Conservation (phyloP, 208 protist species). For the Phytomonas francai region DNA sequence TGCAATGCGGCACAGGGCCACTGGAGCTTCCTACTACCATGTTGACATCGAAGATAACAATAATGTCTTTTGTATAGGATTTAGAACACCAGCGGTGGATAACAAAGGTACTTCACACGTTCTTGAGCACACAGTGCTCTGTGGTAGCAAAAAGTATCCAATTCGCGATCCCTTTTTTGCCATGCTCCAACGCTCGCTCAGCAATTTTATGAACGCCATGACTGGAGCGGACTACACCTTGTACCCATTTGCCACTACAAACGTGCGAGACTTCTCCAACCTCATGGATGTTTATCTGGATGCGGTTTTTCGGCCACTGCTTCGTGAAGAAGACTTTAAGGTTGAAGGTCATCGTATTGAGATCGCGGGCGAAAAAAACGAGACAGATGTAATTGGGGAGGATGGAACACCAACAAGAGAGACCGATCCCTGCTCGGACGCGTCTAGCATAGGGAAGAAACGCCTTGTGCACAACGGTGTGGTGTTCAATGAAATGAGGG, state of each 20-base stretch:
- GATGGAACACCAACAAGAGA: slow-evolving; percentile 1
- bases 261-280: slow-evolving; percentile 89
- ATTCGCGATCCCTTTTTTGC: slow-evolving; percentile 91
- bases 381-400: slow-evolving; percentile 3
- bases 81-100: slow-evolving; percentile 91
- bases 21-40: slow-evolving; percentile 85
- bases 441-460: slow-evolving; percentile 3
- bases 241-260: slow-evolving; percentile 91
- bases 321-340: slow-evolving; percentile 86
- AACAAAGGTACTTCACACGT: slow-evolving; percentile 95
- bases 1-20: slow-evolving; percentile 62
- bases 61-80: slow-evolving; percentile 95
- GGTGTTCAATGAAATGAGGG: slow-evolving; percentile 94
- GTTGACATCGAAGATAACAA: slow-evolving; percentile 93
- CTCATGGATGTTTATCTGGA: slow-evolving; percentile 92
- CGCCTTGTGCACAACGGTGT: slow-evolving; percentile 86
- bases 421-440: slow-evolving; percentile 2
- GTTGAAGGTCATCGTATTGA: slow-evolving; percentile 91
- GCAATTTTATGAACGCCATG: slow-evolving; percentile 92
- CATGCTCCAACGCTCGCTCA: slow-evolving; percentile 87
- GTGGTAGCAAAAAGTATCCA: slow-evolving; percentile 94
- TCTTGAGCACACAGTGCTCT: slow-evolving; percentile 95
- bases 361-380: slow-evolving; percentile 27
- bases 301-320: slow-evolving; percentile 83
- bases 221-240: slow-evolving; percentile 91